Conservation (phyloP, 306 rosid genomes). For the Fagus crenata region DNA sequence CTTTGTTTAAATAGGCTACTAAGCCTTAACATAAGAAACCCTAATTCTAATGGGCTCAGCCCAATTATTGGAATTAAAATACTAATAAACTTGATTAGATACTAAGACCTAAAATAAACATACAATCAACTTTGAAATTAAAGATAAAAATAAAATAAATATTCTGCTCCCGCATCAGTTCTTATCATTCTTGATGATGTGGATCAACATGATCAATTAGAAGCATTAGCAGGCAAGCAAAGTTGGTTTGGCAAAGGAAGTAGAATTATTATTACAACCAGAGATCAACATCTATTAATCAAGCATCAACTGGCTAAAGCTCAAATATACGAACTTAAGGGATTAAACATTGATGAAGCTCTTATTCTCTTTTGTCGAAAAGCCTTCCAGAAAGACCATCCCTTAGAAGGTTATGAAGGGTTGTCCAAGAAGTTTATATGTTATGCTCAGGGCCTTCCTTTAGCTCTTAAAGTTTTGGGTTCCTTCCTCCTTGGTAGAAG, state of each 20-base stretch:
- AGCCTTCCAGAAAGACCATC: neutral
- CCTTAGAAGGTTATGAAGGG: neutral
- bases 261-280: neutral
- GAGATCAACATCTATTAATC: neutral
- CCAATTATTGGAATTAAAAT: too few relatives aligned
- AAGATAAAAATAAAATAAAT: too few relatives aligned
- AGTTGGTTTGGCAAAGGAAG: neutral
- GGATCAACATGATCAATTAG: neutral
- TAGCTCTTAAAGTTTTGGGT: neutral
- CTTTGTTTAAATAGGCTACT: too few relatives aligned
- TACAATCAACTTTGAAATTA: too few relatives aligned
- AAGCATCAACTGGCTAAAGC: neutral
- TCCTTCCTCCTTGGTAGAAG: fast-evolving
- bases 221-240: neutral
- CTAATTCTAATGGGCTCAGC: too few relatives aligned
- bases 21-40: too few relatives aligned
- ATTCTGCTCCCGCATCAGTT: too few relatives aligned
- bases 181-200: conserved; percentile 18
- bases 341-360: neutral
- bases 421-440: neutral
- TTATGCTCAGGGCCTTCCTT: neutral
- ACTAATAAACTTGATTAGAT: too few relatives aligned
- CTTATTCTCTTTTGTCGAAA: neutral
- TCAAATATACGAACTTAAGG: neutral
- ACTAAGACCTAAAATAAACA: too few relatives aligned